Evolutionary conservation across 1,139 yeast species (phyloP).

Genomic region (Diutina catenulata): DNA sequence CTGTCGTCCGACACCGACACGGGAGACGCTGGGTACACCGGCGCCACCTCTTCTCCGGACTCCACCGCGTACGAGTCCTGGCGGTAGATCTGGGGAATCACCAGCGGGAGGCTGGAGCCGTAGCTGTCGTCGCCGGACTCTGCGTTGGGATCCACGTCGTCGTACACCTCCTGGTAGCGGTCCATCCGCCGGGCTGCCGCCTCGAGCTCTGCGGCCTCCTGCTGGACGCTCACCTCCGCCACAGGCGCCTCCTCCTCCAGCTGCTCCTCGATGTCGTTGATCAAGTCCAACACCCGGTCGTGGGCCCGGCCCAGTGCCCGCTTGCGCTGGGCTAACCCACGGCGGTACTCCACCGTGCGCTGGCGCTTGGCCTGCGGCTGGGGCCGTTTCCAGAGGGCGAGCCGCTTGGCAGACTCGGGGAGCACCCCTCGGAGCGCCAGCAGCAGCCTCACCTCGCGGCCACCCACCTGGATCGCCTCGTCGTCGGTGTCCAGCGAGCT

Average conservation of each 20-base stretch:
- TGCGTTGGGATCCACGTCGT: not conserved
- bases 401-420: constrained; percentile 28
- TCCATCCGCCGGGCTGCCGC: not conserved
- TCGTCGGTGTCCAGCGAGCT: not conserved
- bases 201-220: too few species aligned
- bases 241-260: too few species aligned
- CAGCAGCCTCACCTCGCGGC: constrained; percentile 18
- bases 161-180: not conserved
- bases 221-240: too few species aligned
- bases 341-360: constrained; percentile 3
- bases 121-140: too few species aligned
- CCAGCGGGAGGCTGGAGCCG: too few species aligned
- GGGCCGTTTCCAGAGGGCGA: constrained; percentile 14
- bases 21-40: not conserved
- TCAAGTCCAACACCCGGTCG: constrained; percentile 6
- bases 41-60: too few species aligned
- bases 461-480: constrained; percentile 17
- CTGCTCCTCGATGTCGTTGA: constrained; percentile 8
- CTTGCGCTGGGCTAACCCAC: constrained; percentile 15
- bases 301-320: constrained; percentile 26
- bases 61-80: too few species aligned
- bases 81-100: too few species aligned
- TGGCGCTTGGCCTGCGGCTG: constrained; percentile 9
- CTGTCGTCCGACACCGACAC: constrained; percentile 3
- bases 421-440: constrained; percentile 23